phyloP scores from a whole-genome alignment of 2,329 filamentous ascomycete species.

The Verticillium tricorpus region DNA sequence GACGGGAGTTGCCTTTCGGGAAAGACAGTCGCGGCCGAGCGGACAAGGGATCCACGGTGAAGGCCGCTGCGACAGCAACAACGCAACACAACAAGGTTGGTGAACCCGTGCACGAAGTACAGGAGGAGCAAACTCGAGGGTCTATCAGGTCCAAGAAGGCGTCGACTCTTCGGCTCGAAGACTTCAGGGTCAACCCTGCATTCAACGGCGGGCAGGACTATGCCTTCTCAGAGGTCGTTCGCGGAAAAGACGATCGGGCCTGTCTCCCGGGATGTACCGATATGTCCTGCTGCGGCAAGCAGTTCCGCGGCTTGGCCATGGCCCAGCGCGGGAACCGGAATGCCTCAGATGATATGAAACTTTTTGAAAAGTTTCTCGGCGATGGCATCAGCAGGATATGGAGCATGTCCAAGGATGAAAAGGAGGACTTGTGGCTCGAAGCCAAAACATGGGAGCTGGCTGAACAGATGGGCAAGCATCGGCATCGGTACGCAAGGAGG shows the following conservation, averaged over 20 bases:
- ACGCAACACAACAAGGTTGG: background rate
- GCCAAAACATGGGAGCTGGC: slow-evolving; percentile 71
- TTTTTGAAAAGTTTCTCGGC: slow-evolving; percentile 55
- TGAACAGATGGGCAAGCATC: slow-evolving; percentile 72
- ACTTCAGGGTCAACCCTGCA: slow-evolving; percentile 79
- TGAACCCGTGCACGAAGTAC: slow-evolving; percentile 1
- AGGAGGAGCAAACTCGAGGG: slow-evolving; percentile 12
- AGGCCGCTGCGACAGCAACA: background rate
- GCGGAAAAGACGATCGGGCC: slow-evolving; percentile 63
- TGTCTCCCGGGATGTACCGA: slow-evolving; percentile 71
- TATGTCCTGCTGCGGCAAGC: slow-evolving; percentile 69
- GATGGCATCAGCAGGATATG: slow-evolving; percentile 55
- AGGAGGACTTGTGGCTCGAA: slow-evolving; percentile 64
- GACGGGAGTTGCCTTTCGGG: slow-evolving; percentile 37
- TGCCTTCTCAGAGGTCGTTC: slow-evolving; percentile 71
- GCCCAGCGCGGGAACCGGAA: slow-evolving; percentile 39
- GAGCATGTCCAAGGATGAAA: slow-evolving; percentile 55
- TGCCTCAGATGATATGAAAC: slow-evolving; percentile 36
- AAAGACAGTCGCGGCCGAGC: slow-evolving; percentile 15
- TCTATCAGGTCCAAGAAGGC: slow-evolving; percentile 54
- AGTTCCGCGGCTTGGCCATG: slow-evolving; percentile 63
- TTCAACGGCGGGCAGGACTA: slow-evolving; percentile 67
- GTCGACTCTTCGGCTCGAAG: slow-evolving; percentile 54
- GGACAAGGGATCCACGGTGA: background rate
- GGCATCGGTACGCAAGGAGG: slow-evolving; percentile 66